Conservation (phyloP, 495 filamentous ascomycete species). For the Tuber magnatum region DNA sequence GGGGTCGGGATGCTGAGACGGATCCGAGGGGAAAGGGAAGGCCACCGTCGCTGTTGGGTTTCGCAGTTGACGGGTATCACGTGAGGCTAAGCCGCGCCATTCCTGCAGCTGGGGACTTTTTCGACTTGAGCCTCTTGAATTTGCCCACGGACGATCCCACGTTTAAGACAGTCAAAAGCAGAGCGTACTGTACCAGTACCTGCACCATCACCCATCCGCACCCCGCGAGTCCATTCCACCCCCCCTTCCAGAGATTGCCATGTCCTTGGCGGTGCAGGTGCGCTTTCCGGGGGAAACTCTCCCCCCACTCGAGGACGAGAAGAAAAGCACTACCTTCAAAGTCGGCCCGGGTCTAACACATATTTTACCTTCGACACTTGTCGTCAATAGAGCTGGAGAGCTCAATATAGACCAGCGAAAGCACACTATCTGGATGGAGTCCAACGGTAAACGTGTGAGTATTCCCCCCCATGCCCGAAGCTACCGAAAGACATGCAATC, state of each 20-base stretch:
- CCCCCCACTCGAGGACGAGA: conserved; percentile 57
- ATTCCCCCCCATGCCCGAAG: conserved; percentile 7
- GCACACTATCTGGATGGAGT: conserved; percentile 72
- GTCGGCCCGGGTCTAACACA: conserved; percentile 79
- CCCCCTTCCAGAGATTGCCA: not conserved
- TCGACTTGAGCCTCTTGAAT: not conserved
- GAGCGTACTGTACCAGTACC: not conserved
- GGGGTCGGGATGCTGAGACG: not conserved
- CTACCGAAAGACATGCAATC: conserved; percentile 36
- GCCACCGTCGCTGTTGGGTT: not conserved
- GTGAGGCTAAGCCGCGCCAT: not conserved
- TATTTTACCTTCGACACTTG: conserved; percentile 60
- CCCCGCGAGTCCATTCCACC: not conserved
- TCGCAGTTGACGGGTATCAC: not conserved
- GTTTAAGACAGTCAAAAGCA: not conserved
- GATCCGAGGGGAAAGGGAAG: not conserved
- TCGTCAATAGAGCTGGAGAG: conserved; percentile 70
- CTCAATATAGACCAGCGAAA: conserved; percentile 67
- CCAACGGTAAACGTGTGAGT: conserved; percentile 55
- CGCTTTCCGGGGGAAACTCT: conserved; percentile 71
- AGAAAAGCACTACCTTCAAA: conserved; percentile 61
- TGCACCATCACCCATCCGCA: not conserved
- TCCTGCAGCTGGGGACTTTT: not conserved
- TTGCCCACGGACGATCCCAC: not conserved
- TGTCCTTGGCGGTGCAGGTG: not conserved